These are phyloP conservation scores for Zygosaccharomyces pseudobailii DNA, from an alignment of 1,139 yeast species.

Conservation along the genomic window DNA sequence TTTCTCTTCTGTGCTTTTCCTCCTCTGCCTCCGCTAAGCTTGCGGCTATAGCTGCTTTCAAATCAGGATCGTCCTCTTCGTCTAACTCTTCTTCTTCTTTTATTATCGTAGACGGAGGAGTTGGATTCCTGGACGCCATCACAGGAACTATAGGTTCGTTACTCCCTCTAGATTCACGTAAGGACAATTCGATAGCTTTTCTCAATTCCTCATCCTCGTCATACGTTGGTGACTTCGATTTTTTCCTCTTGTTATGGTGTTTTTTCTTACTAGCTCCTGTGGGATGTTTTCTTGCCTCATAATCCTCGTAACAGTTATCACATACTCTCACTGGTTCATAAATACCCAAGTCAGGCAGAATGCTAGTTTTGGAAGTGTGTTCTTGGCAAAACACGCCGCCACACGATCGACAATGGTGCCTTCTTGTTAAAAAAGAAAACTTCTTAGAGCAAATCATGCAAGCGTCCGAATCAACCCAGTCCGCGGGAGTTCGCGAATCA, in stretches of 20 bases:
- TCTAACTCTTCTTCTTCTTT: conserved; percentile 46
- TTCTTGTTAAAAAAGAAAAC: conserved; percentile 78
- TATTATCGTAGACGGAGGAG: conserved; percentile 6
- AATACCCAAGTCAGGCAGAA: conserved; percentile 82
- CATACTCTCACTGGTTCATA: conserved; percentile 89
- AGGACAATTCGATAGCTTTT: conserved; percentile 72
- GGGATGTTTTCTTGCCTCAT: conserved; percentile 36
- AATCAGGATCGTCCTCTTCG: conserved; percentile 80
- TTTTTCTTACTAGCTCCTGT: conserved; percentile 28
- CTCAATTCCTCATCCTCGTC: conserved; percentile 71
- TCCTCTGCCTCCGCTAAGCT: conserved; percentile 68
- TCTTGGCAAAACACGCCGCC: conserved; percentile 91
- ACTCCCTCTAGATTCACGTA: conserved; percentile 47
- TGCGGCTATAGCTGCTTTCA: conserved; percentile 95
- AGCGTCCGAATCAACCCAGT: conserved; percentile 93
- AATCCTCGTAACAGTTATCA: conserved; percentile 73
- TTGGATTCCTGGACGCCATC: conserved; percentile 10
- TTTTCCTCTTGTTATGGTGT: conserved; percentile 19
- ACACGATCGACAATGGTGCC: conserved; percentile 95
- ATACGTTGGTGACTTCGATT: conserved; percentile 7
- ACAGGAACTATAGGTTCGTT: conserved; percentile 27
- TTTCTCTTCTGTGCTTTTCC: conserved; percentile 30
- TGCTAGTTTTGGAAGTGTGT: conserved; percentile 66
- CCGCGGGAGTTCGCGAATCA: conserved; percentile 93
- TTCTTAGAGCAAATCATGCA: conserved; percentile 90